Evolutionary conservation across 306 rosid genomes (phyloP), one percentile per base, ranked within the genome.

Genomic region (Datisca glomerata): DNA sequence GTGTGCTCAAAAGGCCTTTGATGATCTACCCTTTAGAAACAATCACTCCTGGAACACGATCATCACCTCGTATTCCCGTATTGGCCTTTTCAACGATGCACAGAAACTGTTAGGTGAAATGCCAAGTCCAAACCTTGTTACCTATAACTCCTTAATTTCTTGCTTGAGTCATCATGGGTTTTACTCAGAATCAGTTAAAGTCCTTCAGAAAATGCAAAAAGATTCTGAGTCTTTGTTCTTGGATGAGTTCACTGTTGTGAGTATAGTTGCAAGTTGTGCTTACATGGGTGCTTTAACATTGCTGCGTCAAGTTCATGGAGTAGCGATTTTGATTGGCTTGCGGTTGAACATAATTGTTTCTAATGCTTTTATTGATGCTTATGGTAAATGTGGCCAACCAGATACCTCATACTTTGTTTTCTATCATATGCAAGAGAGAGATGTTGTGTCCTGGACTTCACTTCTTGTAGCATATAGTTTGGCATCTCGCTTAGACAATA

Each of bases 401-500:
- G 13, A 68, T 48, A 37, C 17, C 18, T 68, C 72, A 2, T 58
- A 21, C 59, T 25, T 47, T 41, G 39, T 74, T 34, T 68, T 74
- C 51, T 18, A 65, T 53, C 57, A 20, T 22, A 79, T 79, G 74
- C 56, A 40, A 5, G 63, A 51, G 51, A 79, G 56, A 47, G 42
- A 76, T 62, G 69, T 65, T 32, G 76, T 76, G 70, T 68, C 85
- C 20, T 76, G 85, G 76, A 68, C 76, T 45, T 55, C 74, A 21
- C 58, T 65, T 76, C 52, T 72, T 17, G 74, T 65, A 34, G 58
- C 74, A 44, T 68, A 57, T 39, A 35, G 60, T 5, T 27, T 11
- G 12, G 69, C 76, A 13, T 51, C 60, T 24, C 61, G 53, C 48
- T 33, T 70, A 41, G 76, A 67, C 12, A 71, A 78, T 17, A 79